Base-by-base conservation (phyloP, 2,329 filamentous ascomycete species). In the Aureobasidium pullulans region DNA sequence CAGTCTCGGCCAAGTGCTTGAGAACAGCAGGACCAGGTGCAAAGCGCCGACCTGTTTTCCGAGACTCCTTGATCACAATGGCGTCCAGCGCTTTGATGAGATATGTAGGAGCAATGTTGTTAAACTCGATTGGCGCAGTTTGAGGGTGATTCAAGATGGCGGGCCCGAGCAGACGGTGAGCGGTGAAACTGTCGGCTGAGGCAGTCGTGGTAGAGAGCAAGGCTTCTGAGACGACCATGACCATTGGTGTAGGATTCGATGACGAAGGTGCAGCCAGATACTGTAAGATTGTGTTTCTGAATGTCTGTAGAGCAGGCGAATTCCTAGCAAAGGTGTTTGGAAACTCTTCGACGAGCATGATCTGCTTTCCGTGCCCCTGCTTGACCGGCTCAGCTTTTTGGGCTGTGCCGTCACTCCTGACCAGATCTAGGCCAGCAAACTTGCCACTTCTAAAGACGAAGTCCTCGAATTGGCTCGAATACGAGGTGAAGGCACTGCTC, bases 201-300 rank as follows among this genome's bases (percentile, higher is more conserved):
- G 91, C 87, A 3, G 89, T 92, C 7, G 86, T 91, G 1, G 91
- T 94, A 0, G 89, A 93, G 15, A 96, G 76, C 13, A 96, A 77
- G 0, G 90, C 95, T 72, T 99, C 94, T 0, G 94, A 96, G 53
- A 99, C 85, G 60, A 99, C 82, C 76, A 99, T 86, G 34, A 99
- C 83, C 37, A 97, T 79, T 11, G 65, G 64, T 10, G 49, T 58
- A 19, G 61, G 60, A 23, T 16, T 59, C 2, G 48, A 44, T 10
- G 46, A 43, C n/a, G 42, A 37, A 13, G 64, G 63, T 13, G 84
- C 77, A 7, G 87, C 84, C 52, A 96, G 79, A 71, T 88, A 96
- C 59, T 87, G 84, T 59, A 90, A 73, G 32, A 99, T 78, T 9
- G 88, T 83, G 61, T 83, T 83, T 66, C 92, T 84, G 72, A 99